phyloP scores from a whole-genome alignment of 1,284 basidiomycete species.

The Puccinia hordei region DNA sequence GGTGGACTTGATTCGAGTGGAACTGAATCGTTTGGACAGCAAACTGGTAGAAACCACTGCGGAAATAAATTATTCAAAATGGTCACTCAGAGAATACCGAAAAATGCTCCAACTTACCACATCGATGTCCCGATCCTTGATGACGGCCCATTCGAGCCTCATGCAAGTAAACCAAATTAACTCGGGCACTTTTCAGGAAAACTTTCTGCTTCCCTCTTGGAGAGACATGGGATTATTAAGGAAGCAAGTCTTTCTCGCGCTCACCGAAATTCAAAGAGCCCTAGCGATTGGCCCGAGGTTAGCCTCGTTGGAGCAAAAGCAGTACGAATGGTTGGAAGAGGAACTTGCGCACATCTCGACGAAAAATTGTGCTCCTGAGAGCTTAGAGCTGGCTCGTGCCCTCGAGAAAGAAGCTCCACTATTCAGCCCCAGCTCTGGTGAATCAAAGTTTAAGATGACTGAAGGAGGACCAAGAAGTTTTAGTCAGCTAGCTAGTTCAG shows the following conservation, averaged over 20 bases:
- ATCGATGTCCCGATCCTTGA: conserved; percentile 58
- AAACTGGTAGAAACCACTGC: conserved; percentile 57
- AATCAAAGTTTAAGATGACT: background rate
- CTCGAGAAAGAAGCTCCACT: conserved; percentile 5
- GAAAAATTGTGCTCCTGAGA: background rate
- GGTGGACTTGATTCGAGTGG: conserved; percentile 58
- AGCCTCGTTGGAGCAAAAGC: background rate
- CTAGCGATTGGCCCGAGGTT: conserved; percentile 3
- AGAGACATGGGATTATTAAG: conserved; percentile 56
- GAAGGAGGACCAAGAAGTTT: background rate
- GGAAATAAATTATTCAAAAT: conserved; percentile 59
- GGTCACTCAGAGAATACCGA: conserved; percentile 58
- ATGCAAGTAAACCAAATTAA: conserved; percentile 55
- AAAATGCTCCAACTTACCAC: conserved; percentile 56
- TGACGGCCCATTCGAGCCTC: conserved; percentile 58
- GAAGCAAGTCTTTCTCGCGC: conserved; percentile 54
- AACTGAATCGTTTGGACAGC: conserved; percentile 58
- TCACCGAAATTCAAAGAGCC: conserved; percentile 55
- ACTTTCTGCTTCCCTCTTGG: conserved; percentile 56
- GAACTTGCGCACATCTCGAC: background rate
- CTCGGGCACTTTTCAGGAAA: conserved; percentile 55
- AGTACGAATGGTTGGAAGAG: conserved; percentile 33
- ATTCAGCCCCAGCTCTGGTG: conserved; percentile 13
- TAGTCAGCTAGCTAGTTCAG: background rate
- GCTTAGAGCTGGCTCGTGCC: background rate